These are phyloP conservation scores for Chlamydomonas sp. DNA, from an alignment of 139 green algal genomes.

Conservation along the genomic window DNA sequence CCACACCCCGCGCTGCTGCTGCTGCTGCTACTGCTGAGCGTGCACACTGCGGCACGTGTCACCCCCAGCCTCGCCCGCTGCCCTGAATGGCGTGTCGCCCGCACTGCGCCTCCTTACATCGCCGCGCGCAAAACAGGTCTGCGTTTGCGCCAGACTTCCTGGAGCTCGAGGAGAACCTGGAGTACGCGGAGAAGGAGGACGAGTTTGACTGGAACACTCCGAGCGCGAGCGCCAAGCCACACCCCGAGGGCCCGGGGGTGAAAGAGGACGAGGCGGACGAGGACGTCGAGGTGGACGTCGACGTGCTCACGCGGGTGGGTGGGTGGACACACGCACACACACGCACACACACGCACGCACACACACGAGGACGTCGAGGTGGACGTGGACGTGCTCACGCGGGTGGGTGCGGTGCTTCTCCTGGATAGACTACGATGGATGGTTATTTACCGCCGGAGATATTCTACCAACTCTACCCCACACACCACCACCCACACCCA, in stretches of 20 bases:
- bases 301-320: background rate
- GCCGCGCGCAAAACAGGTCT: conserved; percentile 75
- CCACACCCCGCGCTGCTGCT: too few relatives aligned
- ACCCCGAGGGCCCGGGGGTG: background rate
- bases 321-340: background rate
- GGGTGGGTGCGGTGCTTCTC: too few relatives aligned
- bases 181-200: conserved; percentile 88
- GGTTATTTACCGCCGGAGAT: too few relatives aligned
- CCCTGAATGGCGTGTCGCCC: background rate
- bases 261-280: background rate
- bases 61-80: background rate
- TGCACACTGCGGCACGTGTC: background rate
- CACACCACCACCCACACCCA: too few relatives aligned
- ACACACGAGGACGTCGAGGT: too few relatives aligned
- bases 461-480: too few relatives aligned
- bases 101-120: background rate
- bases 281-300: background rate
- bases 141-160: conserved; percentile 91
- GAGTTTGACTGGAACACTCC: conserved; percentile 80
- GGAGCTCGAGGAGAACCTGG: conserved; percentile 81
- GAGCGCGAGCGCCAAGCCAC: background rate
- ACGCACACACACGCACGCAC: too few relatives aligned
- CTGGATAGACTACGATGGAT: too few relatives aligned
- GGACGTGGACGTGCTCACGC: too few relatives aligned
- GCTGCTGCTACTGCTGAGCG: too few relatives aligned